These are phyloP conservation scores for Elsinoe perseae DNA, from an alignment of 2,329 filamentous ascomycete species.

Conservation along the genomic window DNA sequence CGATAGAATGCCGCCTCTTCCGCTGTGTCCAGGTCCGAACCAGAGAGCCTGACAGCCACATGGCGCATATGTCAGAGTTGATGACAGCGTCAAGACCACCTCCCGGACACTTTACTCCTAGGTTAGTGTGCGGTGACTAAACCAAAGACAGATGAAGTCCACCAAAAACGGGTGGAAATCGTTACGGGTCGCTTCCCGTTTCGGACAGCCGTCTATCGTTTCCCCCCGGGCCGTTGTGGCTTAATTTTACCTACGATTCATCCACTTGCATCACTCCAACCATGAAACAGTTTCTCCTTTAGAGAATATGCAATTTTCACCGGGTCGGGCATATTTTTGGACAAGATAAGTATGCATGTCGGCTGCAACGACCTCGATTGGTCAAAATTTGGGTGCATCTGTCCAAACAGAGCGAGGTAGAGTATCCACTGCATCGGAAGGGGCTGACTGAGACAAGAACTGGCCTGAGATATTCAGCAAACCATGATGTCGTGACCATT, in stretches of 20 bases:
- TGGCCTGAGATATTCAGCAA: neutral
- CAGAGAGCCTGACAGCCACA: conserved; percentile 3
- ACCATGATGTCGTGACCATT: neutral
- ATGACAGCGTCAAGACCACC: neutral
- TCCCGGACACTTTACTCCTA: neutral
- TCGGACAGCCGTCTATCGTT: conserved; percentile 14
- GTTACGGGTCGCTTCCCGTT: neutral
- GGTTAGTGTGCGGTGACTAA: neutral
- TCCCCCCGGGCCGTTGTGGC: conserved; percentile 5
- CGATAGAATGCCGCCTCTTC: neutral
- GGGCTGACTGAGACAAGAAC: neutral
- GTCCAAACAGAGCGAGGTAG: neutral
- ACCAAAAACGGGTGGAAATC: neutral
- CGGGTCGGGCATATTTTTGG: neutral
- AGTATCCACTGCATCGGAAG: neutral
- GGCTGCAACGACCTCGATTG: neutral
- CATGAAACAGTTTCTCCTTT: neutral
- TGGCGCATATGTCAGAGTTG: conserved; percentile 6
- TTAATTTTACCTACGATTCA: neutral
- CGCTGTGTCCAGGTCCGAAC: neutral
- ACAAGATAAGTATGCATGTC: neutral
- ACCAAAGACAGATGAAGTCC: neutral
- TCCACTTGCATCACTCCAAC: conserved; percentile 3
- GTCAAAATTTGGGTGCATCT: neutral
- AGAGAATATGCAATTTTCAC: neutral